Evolutionary conservation across 306 rosid genomes (phyloP).

Genomic region (Medicago lupulina): DNA sequence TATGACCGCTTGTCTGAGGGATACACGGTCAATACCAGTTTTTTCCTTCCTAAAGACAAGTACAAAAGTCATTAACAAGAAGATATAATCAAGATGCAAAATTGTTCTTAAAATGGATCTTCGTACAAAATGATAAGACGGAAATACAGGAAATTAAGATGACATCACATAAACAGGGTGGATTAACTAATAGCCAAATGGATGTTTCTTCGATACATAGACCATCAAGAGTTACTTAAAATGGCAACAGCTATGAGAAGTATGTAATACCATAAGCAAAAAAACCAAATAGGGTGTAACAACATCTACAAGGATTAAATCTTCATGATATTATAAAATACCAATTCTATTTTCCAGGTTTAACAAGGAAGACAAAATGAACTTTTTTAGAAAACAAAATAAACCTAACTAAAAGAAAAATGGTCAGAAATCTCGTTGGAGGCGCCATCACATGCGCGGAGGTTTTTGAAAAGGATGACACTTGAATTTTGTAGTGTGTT

Average conservation of each 20-base stretch:
- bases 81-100: conserved; percentile 11
- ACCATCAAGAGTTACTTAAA: conserved; percentile 7
- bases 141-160: conserved; percentile 5
- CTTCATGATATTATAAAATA: conserved; percentile 9
- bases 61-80: conserved; percentile 30
- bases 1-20: conserved; percentile 96
- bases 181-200: conserved; percentile 15
- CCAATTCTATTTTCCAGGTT: neutral
- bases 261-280: neutral
- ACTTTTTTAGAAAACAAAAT: neutral
- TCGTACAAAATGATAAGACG: neutral
- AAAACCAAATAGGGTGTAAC: neutral
- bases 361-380: conserved; percentile 2
- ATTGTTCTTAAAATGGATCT: conserved; percentile 11
- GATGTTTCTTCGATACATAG: neutral
- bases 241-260: conserved; percentile 21
- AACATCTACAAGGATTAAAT: neutral
- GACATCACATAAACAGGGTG: neutral
- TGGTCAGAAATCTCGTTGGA: neutral
- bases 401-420: neutral
- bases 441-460: neutral
- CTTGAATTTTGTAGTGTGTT: neutral
- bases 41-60: conserved; percentile 75
- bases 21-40: conserved; percentile 84
- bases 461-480: neutral